Evolutionary conservation across 768 basidiomycete genomes (phyloP), one percentile per base, ranked within the genome.

Genomic region (Trametes coccinea): DNA sequence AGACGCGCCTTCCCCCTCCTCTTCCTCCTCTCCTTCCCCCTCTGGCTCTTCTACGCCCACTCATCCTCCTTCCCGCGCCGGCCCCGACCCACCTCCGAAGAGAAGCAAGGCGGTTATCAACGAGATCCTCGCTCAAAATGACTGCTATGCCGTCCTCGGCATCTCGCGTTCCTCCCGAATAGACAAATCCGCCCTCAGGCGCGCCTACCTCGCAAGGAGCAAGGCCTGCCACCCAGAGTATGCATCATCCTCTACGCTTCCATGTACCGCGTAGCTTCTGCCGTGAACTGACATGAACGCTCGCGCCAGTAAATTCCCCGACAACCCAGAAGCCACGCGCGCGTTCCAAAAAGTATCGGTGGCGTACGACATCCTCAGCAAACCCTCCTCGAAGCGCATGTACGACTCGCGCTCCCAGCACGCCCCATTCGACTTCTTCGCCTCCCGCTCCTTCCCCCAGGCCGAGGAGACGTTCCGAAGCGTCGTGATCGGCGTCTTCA

Each of bases 291-390:
- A 43, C 41, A 43, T 43, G 41, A 22, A 22, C 41, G 10, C 7
- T 10, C 16, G 27, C 31, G 2, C 10, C 57, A 94, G 93, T 71
- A 94, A 93, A 77, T 93, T 90, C 65, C 90, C 90, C 2, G 72
- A 83, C 64, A 86, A 88, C 68, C 84, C 88, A 4, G 82, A 87
- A 48, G 89, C 93, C 16, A 95, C 93, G 0, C 78, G 83, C 17
- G 93, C 93, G 0, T 95, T 95, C 71, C 93, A 95, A 70, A 90
- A 89, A 67, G 88, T 95, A 4, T 88, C 90, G 5, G 84, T 92
- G 14, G 92, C 93, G 1, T 94, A 93, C 67, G 82, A 89, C 64
- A 84, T 91, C 8, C 84, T 94, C 59, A 88, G 87, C 67, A 86
- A 87, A 55, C 89, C 93, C 0, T 77, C 84, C 13, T 82, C 86